Percentiles rank a stretch among this genome's conserved stretches.
phyloP scores from a whole-genome alignment of 2,329 filamentous ascomycete species.

The Stagonosporopsis rhizophila region DNA sequence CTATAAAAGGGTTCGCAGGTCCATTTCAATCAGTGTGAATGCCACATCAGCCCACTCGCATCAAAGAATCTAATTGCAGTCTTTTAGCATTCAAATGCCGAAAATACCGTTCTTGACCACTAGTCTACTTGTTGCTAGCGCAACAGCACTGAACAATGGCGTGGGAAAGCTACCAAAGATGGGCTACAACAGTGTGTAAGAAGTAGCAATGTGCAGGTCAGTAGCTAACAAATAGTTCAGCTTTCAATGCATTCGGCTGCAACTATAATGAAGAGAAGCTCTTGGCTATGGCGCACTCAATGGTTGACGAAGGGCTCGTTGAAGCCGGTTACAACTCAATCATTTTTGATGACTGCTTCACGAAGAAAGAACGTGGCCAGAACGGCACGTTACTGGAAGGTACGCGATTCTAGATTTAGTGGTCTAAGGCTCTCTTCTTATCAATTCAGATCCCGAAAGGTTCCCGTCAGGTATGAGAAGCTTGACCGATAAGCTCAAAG shows the following conservation, averaged over 20 bases:
- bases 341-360: constrained; percentile 22
- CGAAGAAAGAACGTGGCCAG: constrained; percentile 12
- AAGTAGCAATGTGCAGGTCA: too few relatives aligned
- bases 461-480: constrained; percentile 18
- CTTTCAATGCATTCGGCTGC: constrained; percentile 16
- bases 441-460: constrained; percentile 5
- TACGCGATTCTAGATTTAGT: not conserved
- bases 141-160: constrained; percentile 9
- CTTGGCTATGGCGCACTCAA: constrained; percentile 8
- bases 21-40: not conserved
- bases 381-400: constrained; percentile 12
- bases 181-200: constrained; percentile 13
- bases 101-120: not conserved
- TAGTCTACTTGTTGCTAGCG: not conserved
- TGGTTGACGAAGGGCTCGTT: constrained; percentile 17
- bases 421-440: not conserved
- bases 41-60: not conserved
- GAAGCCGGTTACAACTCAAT: constrained; percentile 19
- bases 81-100: not conserved
- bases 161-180: constrained; percentile 18
- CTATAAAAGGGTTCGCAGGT: not conserved
- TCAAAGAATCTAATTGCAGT: not conserved
- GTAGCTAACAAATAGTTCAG: not conserved
- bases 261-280: constrained; percentile 15
- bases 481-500: constrained; percentile 13